A percentile compares a stretch with the other conserved stretches of the same genome.
phyloP scores from a whole-genome alignment of 352 stramenopile genomes.

The Globisporangium iwayamae region DNA sequence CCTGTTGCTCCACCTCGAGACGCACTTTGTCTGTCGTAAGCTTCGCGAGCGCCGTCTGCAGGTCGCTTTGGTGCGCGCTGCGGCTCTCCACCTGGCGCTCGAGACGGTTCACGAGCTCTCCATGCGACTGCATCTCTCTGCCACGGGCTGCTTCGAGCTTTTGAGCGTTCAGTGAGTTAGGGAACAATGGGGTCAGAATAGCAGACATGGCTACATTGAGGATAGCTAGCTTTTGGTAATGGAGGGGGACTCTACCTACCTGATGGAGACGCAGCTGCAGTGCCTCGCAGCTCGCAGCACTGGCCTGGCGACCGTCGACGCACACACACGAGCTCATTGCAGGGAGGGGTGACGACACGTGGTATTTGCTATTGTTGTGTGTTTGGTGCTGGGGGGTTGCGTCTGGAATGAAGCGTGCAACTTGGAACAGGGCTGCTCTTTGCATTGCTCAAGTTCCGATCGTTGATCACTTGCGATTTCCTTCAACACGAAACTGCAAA shows the following conservation, averaged over 20 bases:
- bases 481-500: too few relatives aligned
- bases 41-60: slow-evolving; percentile 38
- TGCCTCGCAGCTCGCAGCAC: slow-evolving; percentile 18
- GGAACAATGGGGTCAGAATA: background rate
- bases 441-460: too few relatives aligned
- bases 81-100: slow-evolving; percentile 27
- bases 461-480: too few relatives aligned
- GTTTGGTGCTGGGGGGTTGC: too few relatives aligned
- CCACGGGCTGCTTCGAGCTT: slow-evolving; percentile 43
- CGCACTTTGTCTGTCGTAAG: slow-evolving; percentile 40
- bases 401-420: too few relatives aligned
- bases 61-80: slow-evolving; percentile 26
- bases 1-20: slow-evolving; percentile 33
- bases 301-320: background rate
- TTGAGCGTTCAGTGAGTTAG: background rate
- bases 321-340: background rate
- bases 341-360: too few relatives aligned
- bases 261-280: slow-evolving; percentile 37
- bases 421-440: too few relatives aligned
- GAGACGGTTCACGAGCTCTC: slow-evolving; percentile 29
- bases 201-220: background rate
- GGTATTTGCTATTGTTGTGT: too few relatives aligned
- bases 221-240: too few relatives aligned
- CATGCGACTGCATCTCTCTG: slow-evolving; percentile 49
- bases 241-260: too few relatives aligned